These are phyloP conservation scores for Leccinum longicurvipes DNA, from an alignment of 768 basidiomycete genomes.

Conservation along the genomic window DNA sequence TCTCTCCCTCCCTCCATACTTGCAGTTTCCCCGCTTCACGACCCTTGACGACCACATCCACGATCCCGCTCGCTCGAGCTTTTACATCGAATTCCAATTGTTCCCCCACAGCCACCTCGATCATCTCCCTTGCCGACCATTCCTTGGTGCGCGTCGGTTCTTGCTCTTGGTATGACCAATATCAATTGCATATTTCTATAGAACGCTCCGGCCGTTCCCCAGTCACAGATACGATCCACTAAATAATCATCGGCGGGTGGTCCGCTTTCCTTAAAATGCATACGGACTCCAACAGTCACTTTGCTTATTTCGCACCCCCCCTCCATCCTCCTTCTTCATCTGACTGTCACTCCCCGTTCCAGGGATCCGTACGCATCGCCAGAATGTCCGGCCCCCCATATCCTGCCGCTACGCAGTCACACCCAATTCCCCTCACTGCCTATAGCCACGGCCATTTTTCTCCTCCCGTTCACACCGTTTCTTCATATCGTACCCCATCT, in stretches of 20 bases:
- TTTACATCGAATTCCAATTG: constrained; percentile 29
- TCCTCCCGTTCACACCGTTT: constrained; percentile 10
- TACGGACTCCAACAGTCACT: constrained; percentile 17
- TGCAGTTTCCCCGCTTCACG: constrained; percentile 17
- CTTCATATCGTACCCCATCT: constrained; percentile 20
- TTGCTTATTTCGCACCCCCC: constrained; percentile 23
- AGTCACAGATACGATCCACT: constrained; percentile 20
- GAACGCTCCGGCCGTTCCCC: constrained; percentile 30
- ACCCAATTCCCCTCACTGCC: constrained; percentile 14
- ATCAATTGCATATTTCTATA: constrained; percentile 34
- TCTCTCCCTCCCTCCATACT: neutral
- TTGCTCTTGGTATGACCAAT: constrained; percentile 32
- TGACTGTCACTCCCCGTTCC: constrained; percentile 1
- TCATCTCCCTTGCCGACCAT: constrained; percentile 26
- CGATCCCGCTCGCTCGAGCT: constrained; percentile 16
- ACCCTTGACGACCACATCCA: constrained; percentile 26
- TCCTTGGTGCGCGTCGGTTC: constrained; percentile 31
- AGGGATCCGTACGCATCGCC: constrained; percentile 11
- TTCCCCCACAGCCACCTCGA: constrained; percentile 34
- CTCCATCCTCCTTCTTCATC: constrained; percentile 14
- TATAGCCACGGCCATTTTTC: constrained; percentile 22
- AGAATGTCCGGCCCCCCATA: constrained; percentile 26
- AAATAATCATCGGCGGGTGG: constrained; percentile 15
- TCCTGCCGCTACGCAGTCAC: constrained; percentile 16
- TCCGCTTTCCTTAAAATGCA: constrained; percentile 30